phyloP scores from a whole-genome alignment of 192 early-diverging fungal genomes.

The Diversispora eburnea region DNA sequence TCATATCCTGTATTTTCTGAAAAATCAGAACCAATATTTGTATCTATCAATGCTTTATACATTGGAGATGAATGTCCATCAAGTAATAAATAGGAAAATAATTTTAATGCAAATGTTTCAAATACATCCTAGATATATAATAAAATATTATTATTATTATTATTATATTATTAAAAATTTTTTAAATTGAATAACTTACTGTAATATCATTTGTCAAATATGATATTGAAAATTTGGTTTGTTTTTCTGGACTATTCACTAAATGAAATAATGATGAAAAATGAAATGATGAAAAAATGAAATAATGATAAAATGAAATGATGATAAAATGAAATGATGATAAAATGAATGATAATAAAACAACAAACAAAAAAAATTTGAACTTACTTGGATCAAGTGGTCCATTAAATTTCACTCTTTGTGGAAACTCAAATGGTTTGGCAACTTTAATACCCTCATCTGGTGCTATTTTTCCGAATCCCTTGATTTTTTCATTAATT shows the following conservation, averaged over 20 bases:
- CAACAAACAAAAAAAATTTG: too few relatives aligned
- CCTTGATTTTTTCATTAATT: constrained; percentile 61
- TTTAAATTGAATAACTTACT: constrained; percentile 35
- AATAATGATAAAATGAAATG: too few relatives aligned
- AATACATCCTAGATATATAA: constrained; percentile 63
- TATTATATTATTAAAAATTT: not conserved
- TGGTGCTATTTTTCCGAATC: constrained; percentile 48
- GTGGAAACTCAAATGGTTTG: constrained; percentile 47
- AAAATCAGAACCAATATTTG: constrained; percentile 86
- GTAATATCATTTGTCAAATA: constrained; percentile 68
- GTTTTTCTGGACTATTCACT: constrained; percentile 72
- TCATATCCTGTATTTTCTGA: constrained; percentile 90
- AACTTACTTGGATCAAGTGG: constrained; percentile 68
- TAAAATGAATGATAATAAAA: too few relatives aligned
- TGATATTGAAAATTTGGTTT: constrained; percentile 72
- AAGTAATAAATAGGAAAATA: constrained; percentile 78
- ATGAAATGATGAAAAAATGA: too few relatives aligned
- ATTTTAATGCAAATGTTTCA: constrained; percentile 77
- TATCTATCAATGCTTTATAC: constrained; percentile 90
- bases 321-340: too few relatives aligned
- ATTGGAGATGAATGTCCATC: constrained; percentile 89
- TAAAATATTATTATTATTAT: not conserved
- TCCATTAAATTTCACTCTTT: constrained; percentile 48
- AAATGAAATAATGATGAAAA: not conserved
- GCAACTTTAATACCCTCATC: constrained; percentile 53